phyloP scores from a whole-genome alignment of 192 early-diverging fungal genomes.

The Backusella tuberculispora region DNA sequence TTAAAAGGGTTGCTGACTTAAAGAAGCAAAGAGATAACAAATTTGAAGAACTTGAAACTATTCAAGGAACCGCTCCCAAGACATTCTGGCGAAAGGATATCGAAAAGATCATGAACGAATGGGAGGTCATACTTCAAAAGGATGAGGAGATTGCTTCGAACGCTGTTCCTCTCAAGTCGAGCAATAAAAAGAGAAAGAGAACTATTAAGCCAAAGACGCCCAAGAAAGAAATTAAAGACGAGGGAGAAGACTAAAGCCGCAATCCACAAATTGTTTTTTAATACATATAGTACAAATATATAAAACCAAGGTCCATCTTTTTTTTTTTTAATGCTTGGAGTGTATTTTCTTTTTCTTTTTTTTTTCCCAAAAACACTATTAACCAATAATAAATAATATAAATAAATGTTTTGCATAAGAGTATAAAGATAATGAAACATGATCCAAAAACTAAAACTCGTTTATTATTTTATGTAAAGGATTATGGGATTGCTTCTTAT shows the following conservation, averaged over 20 bases:
- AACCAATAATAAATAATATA: background rate
- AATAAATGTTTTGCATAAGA: background rate
- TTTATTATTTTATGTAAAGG: background rate
- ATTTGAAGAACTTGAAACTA: conserved; percentile 64
- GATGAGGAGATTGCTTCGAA: conserved; percentile 23
- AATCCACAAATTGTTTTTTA: background rate
- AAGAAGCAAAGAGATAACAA: conserved; percentile 70
- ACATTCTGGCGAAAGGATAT: conserved; percentile 89
- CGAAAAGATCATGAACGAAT: conserved; percentile 80
- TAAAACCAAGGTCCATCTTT: background rate
- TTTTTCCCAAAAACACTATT: background rate
- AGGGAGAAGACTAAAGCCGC: background rate
- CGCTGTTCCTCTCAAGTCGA: conserved; percentile 15
- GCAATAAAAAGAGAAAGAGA: conserved; percentile 28
- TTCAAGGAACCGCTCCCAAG: conserved; percentile 66
- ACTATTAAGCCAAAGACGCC: background rate
- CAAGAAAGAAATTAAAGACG: background rate
- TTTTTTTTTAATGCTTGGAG: background rate
- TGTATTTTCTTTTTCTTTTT: background rate
- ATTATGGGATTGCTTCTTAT: background rate
- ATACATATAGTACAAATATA: background rate
- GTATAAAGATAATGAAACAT: conserved; percentile 1
- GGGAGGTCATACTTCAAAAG: conserved; percentile 59
- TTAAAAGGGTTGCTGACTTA: conserved; percentile 83
- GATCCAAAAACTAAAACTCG: too few species aligned